These are phyloP conservation scores for Mytilinidion resinicola DNA, from an alignment of 495 filamentous ascomycete species.

Conservation along the genomic window DNA sequence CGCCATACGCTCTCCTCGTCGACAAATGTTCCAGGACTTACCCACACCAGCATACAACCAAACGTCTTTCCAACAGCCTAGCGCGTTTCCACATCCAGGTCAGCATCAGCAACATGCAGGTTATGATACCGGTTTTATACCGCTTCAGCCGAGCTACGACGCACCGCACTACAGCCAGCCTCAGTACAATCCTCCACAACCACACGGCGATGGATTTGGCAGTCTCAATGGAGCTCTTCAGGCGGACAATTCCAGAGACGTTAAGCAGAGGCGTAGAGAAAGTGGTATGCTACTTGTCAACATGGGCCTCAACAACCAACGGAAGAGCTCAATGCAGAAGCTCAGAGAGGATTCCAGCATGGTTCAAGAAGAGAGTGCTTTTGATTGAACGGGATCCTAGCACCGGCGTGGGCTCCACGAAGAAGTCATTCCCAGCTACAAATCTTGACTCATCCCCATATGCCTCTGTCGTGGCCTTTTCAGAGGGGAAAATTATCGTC, in stretches of 20 bases:
- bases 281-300: conserved; percentile 35
- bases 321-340: conserved; percentile 27
- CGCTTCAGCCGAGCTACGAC: conserved; percentile 57
- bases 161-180: conserved; percentile 2
- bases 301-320: conserved; percentile 20
- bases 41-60: conserved; percentile 61
- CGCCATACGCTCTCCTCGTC: conserved; percentile 58
- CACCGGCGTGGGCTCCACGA: no score
- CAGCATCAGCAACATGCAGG: conserved; percentile 30
- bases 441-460: neutral
- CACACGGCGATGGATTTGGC: conserved; percentile 28
- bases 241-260: conserved; percentile 15
- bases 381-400: conserved; percentile 11
- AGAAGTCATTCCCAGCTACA: neutral
- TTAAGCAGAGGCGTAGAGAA: conserved; percentile 30
- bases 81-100: conserved; percentile 21
- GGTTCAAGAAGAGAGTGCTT: conserved; percentile 24
- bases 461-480: neutral
- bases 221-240: conserved; percentile 36
- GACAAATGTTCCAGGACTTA: conserved; percentile 64
- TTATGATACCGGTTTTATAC: conserved; percentile 55
- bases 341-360: conserved; percentile 11
- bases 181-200: conserved; percentile 27
- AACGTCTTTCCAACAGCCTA: conserved; percentile 44
- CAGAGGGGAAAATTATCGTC: no score